These are phyloP conservation scores for Calonectria ilicicola DNA, from an alignment of 2,329 filamentous ascomycete genomes.

Conservation along the genomic window DNA sequence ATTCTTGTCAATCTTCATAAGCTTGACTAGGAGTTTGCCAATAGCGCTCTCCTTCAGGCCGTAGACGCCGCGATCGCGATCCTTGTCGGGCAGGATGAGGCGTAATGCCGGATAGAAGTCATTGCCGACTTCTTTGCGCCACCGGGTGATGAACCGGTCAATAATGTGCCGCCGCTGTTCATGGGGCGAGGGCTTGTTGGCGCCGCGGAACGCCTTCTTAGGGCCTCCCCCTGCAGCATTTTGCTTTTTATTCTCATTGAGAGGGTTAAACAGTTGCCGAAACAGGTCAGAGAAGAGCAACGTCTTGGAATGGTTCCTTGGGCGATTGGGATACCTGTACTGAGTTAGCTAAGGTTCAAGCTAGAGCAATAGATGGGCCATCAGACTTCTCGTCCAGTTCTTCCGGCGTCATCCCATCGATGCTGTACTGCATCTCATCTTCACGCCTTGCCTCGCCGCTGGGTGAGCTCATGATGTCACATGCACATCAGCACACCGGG, in stretches of 20 bases:
- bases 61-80: slow-evolving; percentile 92
- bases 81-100: slow-evolving; percentile 92
- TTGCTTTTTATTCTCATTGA: slow-evolving; percentile 83
- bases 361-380: neutral
- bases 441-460: slow-evolving; percentile 58
- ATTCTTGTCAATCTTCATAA: slow-evolving; percentile 91
- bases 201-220: slow-evolving; percentile 71
- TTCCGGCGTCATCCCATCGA: slow-evolving; percentile 51
- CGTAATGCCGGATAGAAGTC: slow-evolving; percentile 95
- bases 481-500: slow-evolving; percentile 1
- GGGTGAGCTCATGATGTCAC: slow-evolving; percentile 27
- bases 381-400: slow-evolving; percentile 60
- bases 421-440: slow-evolving; percentile 64
- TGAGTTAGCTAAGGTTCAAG: slow-evolving; percentile 20
- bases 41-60: slow-evolving; percentile 94
- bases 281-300: slow-evolving; percentile 86
- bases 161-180: slow-evolving; percentile 86
- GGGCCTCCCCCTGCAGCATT: slow-evolving; percentile 67
- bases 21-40: slow-evolving; percentile 88
- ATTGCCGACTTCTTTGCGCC: slow-evolving; percentile 88
- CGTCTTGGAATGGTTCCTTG: slow-evolving; percentile 83
- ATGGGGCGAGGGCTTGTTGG: slow-evolving; percentile 73
- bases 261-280: slow-evolving; percentile 82
- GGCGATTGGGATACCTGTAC: slow-evolving; percentile 84
- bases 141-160: slow-evolving; percentile 85